Evolutionary conservation across 352 stramenopile species (phyloP).

Genomic region (Globisporangium solare): DNA sequence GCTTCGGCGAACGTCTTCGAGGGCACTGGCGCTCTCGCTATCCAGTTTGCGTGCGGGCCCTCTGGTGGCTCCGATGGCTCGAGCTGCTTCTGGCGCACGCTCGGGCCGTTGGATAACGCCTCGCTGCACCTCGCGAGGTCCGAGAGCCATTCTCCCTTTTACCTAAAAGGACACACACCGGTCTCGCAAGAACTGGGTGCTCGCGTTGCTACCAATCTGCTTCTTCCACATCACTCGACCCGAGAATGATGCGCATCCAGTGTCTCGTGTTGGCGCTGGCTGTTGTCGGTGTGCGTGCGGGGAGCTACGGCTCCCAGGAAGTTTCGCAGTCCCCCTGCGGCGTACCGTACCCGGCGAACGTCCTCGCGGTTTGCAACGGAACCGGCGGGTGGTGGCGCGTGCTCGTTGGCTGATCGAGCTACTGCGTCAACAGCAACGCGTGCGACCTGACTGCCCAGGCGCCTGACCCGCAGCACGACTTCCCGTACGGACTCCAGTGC

Average conservation of each 20-base stretch:
- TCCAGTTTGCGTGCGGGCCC: background rate
- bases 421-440: constrained; percentile 1
- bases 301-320: background rate
- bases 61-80: background rate
- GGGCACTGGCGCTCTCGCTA: background rate
- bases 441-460: background rate
- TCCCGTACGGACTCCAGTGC: constrained; percentile 3
- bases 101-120: constrained; percentile 2
- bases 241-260: background rate
- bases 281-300: background rate
- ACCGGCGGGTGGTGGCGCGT: background rate
- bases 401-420: background rate
- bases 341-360: background rate
- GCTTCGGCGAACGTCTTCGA: no score
- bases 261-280: constrained; percentile 2
- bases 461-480: background rate
- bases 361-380: background rate
- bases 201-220: background rate
- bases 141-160: constrained; percentile 6
- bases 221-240: background rate
- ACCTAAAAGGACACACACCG: constrained; percentile 4
- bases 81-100: background rate
- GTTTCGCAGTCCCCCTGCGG: background rate
- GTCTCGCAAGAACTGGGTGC: background rate
- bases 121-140: background rate